Percentiles rank a stretch among this genome's conserved stretches.
Evolutionary conservation across 2,329 filamentous ascomycete species (phyloP).

Genomic region (Aspergillus sp.): DNA sequence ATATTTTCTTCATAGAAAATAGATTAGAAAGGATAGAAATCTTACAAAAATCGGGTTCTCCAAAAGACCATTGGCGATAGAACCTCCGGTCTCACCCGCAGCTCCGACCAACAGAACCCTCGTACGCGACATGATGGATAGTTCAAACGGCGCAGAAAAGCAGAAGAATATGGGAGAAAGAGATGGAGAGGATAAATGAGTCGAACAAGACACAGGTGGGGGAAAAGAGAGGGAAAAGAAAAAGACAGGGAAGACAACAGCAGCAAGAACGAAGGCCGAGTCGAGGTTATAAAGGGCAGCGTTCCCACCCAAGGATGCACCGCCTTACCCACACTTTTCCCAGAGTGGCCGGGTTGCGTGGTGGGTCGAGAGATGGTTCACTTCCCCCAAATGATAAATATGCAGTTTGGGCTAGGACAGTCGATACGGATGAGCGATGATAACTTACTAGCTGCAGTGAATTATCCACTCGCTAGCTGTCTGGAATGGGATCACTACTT

Average conservation of each 20-base stretch:
- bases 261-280: constrained; percentile 20
- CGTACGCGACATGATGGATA: constrained; percentile 28
- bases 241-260: not conserved
- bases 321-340: constrained; percentile 30
- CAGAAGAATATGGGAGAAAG: constrained; percentile 2
- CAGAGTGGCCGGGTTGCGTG: constrained; percentile 14
- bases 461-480: too few species aligned
- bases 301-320: constrained; percentile 19
- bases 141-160: not conserved
- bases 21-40: constrained; percentile 9
- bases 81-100: constrained; percentile 36
- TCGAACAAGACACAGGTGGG: not conserved
- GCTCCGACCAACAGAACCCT: constrained; percentile 35
- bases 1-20: constrained; percentile 10
- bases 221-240: constrained; percentile 6
- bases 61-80: constrained; percentile 33
- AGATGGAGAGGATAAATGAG: constrained; percentile 6
- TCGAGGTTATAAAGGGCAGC: constrained; percentile 28
- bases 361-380: constrained; percentile 21
- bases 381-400: too few species aligned
- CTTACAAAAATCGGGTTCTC: constrained; percentile 22
- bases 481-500: too few species aligned
- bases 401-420: too few species aligned
- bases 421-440: too few species aligned
- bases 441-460: too few species aligned